Evolutionary conservation across 345 rosid species (phyloP).

Genomic region (Bruguiera sexangula): DNA sequence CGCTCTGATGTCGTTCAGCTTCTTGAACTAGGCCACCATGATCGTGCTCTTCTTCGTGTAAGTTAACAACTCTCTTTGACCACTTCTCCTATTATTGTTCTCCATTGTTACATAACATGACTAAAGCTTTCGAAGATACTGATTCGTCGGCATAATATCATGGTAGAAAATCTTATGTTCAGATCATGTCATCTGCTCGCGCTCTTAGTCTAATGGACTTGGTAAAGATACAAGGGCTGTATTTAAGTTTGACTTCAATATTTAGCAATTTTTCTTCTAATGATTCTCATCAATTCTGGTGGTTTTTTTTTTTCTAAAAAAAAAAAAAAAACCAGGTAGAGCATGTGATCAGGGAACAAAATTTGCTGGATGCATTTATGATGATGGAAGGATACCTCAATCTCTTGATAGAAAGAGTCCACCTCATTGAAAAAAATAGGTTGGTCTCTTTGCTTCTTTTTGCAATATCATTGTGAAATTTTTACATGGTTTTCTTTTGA

Average conservation of each 20-base stretch:
- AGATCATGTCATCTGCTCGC: no score
- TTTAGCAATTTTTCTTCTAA: no score
- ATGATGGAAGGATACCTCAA: constrained; percentile 64
- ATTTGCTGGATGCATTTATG: constrained; percentile 56
- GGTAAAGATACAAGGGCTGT: no score
- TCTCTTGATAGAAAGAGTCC: constrained; percentile 58
- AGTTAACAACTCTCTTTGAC: background rate
- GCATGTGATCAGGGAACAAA: constrained; percentile 64
- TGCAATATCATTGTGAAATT: background rate
- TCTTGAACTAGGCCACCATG: constrained; percentile 65
- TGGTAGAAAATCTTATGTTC: no score
- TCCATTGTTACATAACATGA: background rate
- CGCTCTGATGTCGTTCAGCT: constrained; percentile 74
- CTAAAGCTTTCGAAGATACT: no score
- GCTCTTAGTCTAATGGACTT: no score
- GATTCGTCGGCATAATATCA: no score
- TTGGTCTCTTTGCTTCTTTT: constrained; percentile 1
- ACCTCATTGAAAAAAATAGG: constrained; percentile 59
- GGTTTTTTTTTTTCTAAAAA: no score
- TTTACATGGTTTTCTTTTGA: background rate
- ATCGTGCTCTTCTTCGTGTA: constrained; percentile 74
- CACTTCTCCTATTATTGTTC: background rate
- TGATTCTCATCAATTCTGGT: no score
- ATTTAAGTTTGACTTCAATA: no score
- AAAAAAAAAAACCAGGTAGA: constrained; percentile 46